Evolutionary conservation across 2,329 filamentous ascomycete genomes (phyloP).

Genomic region (Neopestalotiopsis clavispora): DNA sequence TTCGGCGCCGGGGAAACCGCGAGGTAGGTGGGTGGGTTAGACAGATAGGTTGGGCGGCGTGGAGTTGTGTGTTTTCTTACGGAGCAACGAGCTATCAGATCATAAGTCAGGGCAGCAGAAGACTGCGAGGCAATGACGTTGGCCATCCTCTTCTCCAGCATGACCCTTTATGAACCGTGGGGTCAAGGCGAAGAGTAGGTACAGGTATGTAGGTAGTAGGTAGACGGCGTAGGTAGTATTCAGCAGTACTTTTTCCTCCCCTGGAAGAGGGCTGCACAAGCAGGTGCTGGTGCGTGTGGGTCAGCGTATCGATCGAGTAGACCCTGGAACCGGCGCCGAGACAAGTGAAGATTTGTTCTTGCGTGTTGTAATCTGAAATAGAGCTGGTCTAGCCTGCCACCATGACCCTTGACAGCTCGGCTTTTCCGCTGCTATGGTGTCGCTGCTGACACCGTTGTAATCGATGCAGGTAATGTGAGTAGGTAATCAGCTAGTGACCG

Average conservation of each 20-base stretch:
- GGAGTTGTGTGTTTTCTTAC: conserved; percentile 53
- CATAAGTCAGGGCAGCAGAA: conserved; percentile 75
- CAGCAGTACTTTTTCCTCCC: not conserved
- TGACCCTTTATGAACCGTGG: conserved; percentile 12
- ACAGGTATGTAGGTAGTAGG: no score
- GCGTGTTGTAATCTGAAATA: not conserved
- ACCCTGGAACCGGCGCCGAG: not conserved
- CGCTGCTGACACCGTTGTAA: not conserved
- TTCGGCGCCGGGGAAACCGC: not conserved
- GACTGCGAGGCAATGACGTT: conserved; percentile 50
- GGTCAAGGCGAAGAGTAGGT: not conserved
- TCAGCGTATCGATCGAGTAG: not conserved
- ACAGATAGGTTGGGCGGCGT: conserved; percentile 16
- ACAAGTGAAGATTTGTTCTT: not conserved
- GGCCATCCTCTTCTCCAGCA: conserved; percentile 51
- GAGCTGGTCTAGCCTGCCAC: conserved; percentile 4
- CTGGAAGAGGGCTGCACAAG: not conserved
- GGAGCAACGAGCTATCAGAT: conserved; percentile 79
- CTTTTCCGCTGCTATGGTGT: not conserved
- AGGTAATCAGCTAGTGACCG: conserved; percentile 6
- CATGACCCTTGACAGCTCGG: not conserved
- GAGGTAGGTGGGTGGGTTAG: not conserved
- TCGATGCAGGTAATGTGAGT: no score
- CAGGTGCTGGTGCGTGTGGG: conserved; percentile 1
- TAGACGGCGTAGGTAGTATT: not conserved